Conservation (phyloP, 1,139 yeast species). For the Sugiyamaella neomexicana region DNA sequence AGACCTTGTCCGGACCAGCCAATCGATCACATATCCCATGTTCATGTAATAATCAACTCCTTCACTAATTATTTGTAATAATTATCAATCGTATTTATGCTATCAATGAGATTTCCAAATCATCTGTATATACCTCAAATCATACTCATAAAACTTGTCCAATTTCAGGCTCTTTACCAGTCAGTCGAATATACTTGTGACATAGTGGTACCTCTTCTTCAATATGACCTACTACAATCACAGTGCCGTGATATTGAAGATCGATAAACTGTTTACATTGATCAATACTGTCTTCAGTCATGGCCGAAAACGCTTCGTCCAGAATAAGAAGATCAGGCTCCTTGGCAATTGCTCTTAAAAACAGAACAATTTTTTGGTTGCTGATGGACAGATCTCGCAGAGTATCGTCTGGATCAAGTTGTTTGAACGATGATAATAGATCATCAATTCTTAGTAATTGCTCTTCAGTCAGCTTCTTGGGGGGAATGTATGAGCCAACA, state of each 20-base stretch:
- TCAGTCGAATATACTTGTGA: slow-evolving; percentile 49
- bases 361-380: slow-evolving; percentile 75
- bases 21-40: too few species aligned
- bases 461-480: slow-evolving; percentile 40
- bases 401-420: slow-evolving; percentile 38
- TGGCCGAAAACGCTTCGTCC: slow-evolving; percentile 92
- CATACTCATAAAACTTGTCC: slow-evolving; percentile 9
- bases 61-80: too few species aligned
- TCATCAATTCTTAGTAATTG: slow-evolving; percentile 42
- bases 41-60: too few species aligned
- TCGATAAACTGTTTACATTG: slow-evolving; percentile 67
- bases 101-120: too few species aligned
- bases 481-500: slow-evolving; percentile 58
- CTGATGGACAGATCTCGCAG: slow-evolving; percentile 63
- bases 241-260: slow-evolving; percentile 61
- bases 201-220: slow-evolving; percentile 60
- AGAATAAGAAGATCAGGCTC: slow-evolving; percentile 74
- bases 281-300: slow-evolving; percentile 67
- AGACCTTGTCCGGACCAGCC: too few species aligned
- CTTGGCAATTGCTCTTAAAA: slow-evolving; percentile 73
- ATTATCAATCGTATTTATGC: too few species aligned
- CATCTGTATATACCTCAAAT: background rate
- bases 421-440: slow-evolving; percentile 36
- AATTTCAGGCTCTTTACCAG: slow-evolving; percentile 10
- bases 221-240: slow-evolving; percentile 77